Conservation (phyloP, 1,139 yeast genomes). For the Eremothecium coryli region DNA sequence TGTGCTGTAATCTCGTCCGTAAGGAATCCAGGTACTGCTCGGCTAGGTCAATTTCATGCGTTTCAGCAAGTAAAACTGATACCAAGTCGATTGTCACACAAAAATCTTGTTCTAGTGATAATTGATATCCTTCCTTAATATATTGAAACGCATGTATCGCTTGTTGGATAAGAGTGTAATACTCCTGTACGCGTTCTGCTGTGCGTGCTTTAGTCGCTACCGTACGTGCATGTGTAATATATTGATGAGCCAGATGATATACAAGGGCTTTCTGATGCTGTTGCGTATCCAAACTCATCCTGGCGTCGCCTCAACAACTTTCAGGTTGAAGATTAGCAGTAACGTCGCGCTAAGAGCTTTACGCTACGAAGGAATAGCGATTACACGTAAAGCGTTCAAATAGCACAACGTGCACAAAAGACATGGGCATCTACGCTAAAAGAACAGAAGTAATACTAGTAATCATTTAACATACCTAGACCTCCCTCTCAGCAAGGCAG, state of each 20-base stretch:
- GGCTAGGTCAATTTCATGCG: conserved; percentile 23
- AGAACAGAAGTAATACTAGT: too few relatives aligned
- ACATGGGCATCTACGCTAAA: too few relatives aligned
- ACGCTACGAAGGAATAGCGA: too few relatives aligned
- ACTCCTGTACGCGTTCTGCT: conserved; percentile 19
- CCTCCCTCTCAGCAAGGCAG: too few relatives aligned
- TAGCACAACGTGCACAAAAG: too few relatives aligned
- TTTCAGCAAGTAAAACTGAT: conserved; percentile 21
- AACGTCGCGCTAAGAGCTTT: too few relatives aligned
- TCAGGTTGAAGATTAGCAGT: too few relatives aligned
- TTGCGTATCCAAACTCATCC: conserved; percentile 2
- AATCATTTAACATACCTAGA: too few relatives aligned
- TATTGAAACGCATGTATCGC: conserved; percentile 17
- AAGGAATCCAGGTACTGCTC: conserved; percentile 23
- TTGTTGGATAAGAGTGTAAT: conserved; percentile 21
- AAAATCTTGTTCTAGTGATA: conserved; percentile 23
- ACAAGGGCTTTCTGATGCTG: conserved; percentile 6
- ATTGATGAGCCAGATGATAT: conserved; percentile 22
- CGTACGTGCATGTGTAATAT: conserved; percentile 17
- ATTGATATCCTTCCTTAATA: conserved; percentile 15
- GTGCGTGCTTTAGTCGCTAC: conserved; percentile 10
- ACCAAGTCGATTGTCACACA: conserved; percentile 19
- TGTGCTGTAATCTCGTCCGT: conserved; percentile 19
- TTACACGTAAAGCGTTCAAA: too few relatives aligned
- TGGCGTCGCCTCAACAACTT: too few relatives aligned